Base-by-base conservation (phyloP, 2,329 filamentous ascomycete species). In the Fusarium sp. region DNA sequence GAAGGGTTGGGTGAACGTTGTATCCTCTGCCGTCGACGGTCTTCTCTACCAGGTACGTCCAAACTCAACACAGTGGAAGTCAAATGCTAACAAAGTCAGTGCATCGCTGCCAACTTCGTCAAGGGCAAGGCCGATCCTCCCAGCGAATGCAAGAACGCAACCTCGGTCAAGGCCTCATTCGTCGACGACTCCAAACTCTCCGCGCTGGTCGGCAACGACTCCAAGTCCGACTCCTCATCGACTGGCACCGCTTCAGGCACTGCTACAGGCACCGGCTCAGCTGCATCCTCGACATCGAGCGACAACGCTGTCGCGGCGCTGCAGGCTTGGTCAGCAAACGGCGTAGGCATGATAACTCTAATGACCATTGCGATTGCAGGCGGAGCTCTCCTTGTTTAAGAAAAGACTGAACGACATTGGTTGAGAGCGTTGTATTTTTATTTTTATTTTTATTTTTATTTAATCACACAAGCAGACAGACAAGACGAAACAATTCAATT, bases 31-130 rank as follows among this genome's bases (percentile, higher is more conserved):
- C 0, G 81, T 85, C 1, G 90, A 92, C 68, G 90, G 90, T 7
- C 70, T 88, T 22, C 80, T 91, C 11, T 91, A 86, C 77, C 86
- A 89, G 83, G 89, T 90, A 79, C 60, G 83, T 56, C 32, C 32
- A 34, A 34, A 1, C 32, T 34, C 32, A 15, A 34, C 14, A 34
- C 32, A 15, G 0, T 34, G 32, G 13, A 15, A 15, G 7, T 34
- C 12, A 13, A 30, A 34, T 28, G 24, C 61, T 73, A 62, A 71
- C 18, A 69, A 41, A 14, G 58, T 34, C 12, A 90, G 88, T 90
- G 89, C 76, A 81, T 88, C 47, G 83, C 84, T 39, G 87, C 89
- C 73, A 87, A 87, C 72, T 90, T 90, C 74, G 87, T 91, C 70
- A 76, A 78, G n/a, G 83, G 83, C 67, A 73, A 79, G n/a, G 78